These are phyloP conservation scores for Dactylis glomerata DNA, from an alignment of 176 grass and related monocot genomes.

Conservation along the genomic window DNA sequence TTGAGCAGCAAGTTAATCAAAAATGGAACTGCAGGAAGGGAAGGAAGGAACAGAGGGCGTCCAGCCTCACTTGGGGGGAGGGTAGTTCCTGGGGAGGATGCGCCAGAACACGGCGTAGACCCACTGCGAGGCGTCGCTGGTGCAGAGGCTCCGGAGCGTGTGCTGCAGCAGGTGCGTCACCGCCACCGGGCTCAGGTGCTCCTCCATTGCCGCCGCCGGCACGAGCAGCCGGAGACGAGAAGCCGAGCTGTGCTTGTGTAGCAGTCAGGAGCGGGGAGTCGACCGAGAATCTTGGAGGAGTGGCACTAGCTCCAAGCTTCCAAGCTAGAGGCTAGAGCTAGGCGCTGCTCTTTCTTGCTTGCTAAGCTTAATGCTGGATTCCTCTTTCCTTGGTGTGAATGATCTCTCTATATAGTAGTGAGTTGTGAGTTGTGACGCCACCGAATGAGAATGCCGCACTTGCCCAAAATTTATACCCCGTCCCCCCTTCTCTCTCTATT, in stretches of 20 bases:
- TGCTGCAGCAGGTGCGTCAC: conserved; percentile 89
- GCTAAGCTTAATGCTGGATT: background rate
- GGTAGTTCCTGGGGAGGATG: conserved; percentile 85
- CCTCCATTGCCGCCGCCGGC: conserved; percentile 48
- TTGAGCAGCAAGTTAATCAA: background rate
- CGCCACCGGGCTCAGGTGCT: conserved; percentile 79
- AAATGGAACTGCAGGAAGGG: background rate
- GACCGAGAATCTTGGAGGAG: background rate
- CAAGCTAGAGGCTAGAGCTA: background rate
- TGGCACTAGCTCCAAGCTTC: background rate
- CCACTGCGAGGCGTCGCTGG: conserved; percentile 64
- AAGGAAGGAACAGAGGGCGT: background rate
- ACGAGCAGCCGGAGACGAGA: background rate
- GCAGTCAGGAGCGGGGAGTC: background rate
- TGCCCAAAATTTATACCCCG: conserved; percentile 67
- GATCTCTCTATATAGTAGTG: conserved; percentile 34
- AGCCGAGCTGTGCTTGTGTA: background rate
- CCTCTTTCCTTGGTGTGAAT: background rate
- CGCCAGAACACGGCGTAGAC: conserved; percentile 94
- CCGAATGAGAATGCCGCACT: conserved; percentile 48
- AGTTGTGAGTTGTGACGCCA: conserved; percentile 51
- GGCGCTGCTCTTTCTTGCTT: background rate
- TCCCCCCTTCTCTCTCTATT: background rate
- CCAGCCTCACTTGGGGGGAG: conserved; percentile 61
- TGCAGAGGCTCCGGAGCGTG: conserved; percentile 89